phyloP scores from a whole-genome alignment of 306 rosid species.

The Sicyos baderoa region DNA sequence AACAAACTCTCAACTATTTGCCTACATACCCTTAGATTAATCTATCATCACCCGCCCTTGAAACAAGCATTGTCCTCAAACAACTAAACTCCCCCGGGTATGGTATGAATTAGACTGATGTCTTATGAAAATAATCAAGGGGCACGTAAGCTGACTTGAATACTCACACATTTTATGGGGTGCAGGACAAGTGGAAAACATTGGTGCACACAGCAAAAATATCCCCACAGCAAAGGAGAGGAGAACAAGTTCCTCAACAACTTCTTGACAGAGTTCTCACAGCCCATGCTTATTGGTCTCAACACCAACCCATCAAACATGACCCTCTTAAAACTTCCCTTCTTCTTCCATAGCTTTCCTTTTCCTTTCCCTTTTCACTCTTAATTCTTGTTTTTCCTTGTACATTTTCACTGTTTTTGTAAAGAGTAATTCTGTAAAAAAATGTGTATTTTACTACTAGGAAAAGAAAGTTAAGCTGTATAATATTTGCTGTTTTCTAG shows the following conservation, averaged over 20 bases:
- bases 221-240: conserved; percentile 87
- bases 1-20: too few species aligned
- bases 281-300: conserved; percentile 79
- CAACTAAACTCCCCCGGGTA: too few species aligned
- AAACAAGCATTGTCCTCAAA: too few species aligned
- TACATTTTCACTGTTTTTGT: background rate
- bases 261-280: conserved; percentile 72
- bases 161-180: too few species aligned
- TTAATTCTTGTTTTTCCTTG: background rate
- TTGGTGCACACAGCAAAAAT: conserved; percentile 88
- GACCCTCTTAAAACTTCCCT: conserved; percentile 42
- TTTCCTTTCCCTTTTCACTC: background rate
- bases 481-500: background rate
- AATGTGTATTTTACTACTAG: background rate
- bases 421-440: background rate
- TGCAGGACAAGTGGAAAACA: conserved; percentile 92
- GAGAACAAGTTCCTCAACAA: conserved; percentile 84
- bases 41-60: too few species aligned
- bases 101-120: too few species aligned
- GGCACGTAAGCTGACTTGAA: too few species aligned
- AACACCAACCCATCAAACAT: conserved; percentile 17
- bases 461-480: background rate
- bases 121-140: too few species aligned
- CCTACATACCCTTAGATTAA: too few species aligned
- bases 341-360: conserved; percentile 21